Conservation (phyloP, 495 filamentous ascomycete genomes). For the Penicillium waksmanii region DNA sequence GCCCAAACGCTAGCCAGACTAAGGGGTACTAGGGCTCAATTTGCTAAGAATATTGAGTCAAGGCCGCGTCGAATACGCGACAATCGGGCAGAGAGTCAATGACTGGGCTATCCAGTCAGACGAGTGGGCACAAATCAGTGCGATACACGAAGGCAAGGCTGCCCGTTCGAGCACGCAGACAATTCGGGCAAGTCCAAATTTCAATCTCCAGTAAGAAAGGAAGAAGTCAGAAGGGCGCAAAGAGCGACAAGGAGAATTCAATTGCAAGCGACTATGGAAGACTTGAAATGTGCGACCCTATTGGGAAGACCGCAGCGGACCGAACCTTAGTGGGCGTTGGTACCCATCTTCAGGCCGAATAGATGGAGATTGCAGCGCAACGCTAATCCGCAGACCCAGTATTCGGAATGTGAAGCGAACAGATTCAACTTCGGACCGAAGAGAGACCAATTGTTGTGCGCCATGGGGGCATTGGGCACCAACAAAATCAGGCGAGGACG, state of each 20-base stretch:
- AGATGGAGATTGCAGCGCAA: constrained; percentile 17
- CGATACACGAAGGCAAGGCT: constrained; percentile 40
- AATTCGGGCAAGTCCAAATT: constrained; percentile 30
- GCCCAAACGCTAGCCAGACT: constrained; percentile 30
- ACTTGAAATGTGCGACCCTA: constrained; percentile 17
- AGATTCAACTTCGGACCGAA: constrained; percentile 30
- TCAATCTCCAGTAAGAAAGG: constrained; percentile 24
- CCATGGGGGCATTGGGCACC: constrained; percentile 48
- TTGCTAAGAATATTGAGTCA: constrained; percentile 20
- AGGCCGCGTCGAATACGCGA: constrained; percentile 17
- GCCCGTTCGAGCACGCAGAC: constrained; percentile 31
- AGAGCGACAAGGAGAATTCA: constrained; percentile 12
- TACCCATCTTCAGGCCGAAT: constrained; percentile 34
- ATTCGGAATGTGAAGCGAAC: constrained; percentile 26
- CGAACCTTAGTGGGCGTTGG: constrained; percentile 34
- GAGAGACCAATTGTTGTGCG: constrained; percentile 37
- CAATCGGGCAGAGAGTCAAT: constrained; percentile 30
- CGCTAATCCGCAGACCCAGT: constrained; percentile 29
- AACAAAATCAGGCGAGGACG: constrained; percentile 34
- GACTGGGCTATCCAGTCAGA: constrained; percentile 25
- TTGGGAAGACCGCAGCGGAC: constrained; percentile 24
- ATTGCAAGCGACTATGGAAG: constrained; percentile 15
- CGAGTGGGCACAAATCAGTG: constrained; percentile 40
- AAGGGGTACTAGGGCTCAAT: constrained; percentile 14
- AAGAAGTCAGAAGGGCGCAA: constrained; percentile 7